Percentiles rank a stretch among this genome's conserved stretches.
These are phyloP conservation scores for Syncephalastrum sp. DNA, from an alignment of 371 early-diverging fungal species.

Conservation along the genomic window DNA sequence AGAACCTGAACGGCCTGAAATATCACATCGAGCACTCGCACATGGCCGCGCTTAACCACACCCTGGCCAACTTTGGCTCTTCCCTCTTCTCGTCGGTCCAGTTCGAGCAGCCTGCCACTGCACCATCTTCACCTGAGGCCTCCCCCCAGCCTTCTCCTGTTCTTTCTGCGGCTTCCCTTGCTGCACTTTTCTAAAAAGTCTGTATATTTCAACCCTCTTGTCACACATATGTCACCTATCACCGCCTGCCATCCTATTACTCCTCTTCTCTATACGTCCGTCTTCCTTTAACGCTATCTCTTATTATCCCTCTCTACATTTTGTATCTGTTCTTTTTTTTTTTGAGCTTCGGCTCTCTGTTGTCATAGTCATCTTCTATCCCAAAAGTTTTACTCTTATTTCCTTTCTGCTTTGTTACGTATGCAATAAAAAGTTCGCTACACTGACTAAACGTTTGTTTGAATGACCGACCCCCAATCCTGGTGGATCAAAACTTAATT, in stretches of 20 bases:
- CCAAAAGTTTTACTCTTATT: slow-evolving; percentile 3
- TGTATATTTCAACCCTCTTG: background rate
- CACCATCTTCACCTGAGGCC: slow-evolving; percentile 10
- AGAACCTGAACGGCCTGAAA: slow-evolving; percentile 96
- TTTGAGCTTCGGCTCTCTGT: background rate
- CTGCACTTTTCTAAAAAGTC: slow-evolving; percentile 17
- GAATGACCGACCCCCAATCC: too few species aligned
- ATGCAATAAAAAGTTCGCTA: too few species aligned
- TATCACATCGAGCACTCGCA: slow-evolving; percentile 94
- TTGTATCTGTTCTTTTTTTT: background rate
- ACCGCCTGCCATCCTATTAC: background rate
- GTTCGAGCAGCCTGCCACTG: slow-evolving; percentile 8
- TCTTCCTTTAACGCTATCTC: slow-evolving; percentile 4
- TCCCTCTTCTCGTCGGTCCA: slow-evolving; percentile 25
- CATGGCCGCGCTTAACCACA: slow-evolving; percentile 49
- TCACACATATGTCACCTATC: background rate
- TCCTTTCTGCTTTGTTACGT: slow-evolving; percentile 7
- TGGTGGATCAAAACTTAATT: too few species aligned
- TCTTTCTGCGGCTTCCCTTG: slow-evolving; percentile 16
- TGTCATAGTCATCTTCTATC: slow-evolving; percentile 3
- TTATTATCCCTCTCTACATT: background rate
- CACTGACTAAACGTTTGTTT: too few species aligned
- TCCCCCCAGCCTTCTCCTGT: slow-evolving; percentile 19
- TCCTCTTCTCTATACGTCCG: background rate
- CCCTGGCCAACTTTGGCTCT: slow-evolving; percentile 45